phyloP scores from a whole-genome alignment of 2,329 filamentous ascomycete species.

The Bimuria novae-zelandiae region DNA sequence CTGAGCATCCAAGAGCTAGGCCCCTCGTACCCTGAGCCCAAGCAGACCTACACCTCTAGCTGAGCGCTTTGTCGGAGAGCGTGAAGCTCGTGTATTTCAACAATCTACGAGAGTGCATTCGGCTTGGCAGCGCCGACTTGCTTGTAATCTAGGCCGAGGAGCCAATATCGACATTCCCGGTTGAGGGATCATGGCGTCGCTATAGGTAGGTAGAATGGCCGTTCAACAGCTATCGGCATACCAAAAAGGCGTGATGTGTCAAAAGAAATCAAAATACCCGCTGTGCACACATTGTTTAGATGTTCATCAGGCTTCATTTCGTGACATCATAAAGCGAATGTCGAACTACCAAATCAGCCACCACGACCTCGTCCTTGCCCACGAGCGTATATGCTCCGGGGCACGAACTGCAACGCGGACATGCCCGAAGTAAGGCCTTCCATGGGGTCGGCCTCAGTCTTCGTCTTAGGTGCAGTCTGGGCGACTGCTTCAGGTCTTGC shows the following conservation, averaged over 20 bases:
- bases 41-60: conserved; percentile 46
- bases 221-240: conserved; percentile 6
- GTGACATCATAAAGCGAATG: background rate
- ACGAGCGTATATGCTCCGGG: conserved; percentile 46
- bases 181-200: background rate
- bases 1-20: conserved; percentile 94
- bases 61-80: conserved; percentile 38
- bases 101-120: conserved; percentile 42
- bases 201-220: conserved; percentile 3
- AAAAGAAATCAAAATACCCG: background rate
- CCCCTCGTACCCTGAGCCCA: conserved; percentile 71
- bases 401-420: conserved; percentile 72
- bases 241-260: background rate
- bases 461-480: background rate
- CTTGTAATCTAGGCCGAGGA: conserved; percentile 4
- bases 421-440: conserved; percentile 68
- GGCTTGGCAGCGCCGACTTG: background rate
- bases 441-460: conserved; percentile 57
- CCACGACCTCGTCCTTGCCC: conserved; percentile 27
- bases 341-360: background rate
- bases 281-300: too few species aligned
- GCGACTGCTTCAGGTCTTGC: conserved; percentile 5
- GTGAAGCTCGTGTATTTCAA: conserved; percentile 47
- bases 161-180: background rate
- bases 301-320: background rate